Base-by-base conservation (phyloP, 768 basidiomycete species). In the Trametes cingulata region DNA sequence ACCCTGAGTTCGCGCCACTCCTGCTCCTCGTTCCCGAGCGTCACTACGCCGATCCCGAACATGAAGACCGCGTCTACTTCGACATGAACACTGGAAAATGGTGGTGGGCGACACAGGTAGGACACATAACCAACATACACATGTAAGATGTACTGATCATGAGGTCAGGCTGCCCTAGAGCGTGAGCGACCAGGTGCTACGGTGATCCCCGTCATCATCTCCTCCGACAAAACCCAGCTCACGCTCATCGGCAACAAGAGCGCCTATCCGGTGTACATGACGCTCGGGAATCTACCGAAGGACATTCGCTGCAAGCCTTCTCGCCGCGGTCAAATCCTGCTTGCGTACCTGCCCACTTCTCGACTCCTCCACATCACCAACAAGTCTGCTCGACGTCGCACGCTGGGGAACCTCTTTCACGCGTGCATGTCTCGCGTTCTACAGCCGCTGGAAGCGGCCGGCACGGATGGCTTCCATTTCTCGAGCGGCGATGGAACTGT, bases 71-170 rank as follows among this genome's bases (percentile, higher is more conserved):
- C 0, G 15, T 79, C 0, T 81, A 74, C 56, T 63, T 68, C 59
- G 79, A 82, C 45, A 76, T 82, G 74, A 71, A 80, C 41, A 82
- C 79, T 0, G 79, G 77, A 0, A 72, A 75, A 46, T 84, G 82
- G 82, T 82, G 81, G 82, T 82, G 81, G 80, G 47, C 48, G 10
- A 76, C 72, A 1, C 82, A 82, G 71, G 81, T 81, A 60, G 25
- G 72, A 9, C 27, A 5, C n/a, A 42, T 17, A 37, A 36, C 8
- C 9, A 27, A 27, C 45, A 15, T 45, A n/a, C n/a, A n/a, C n/a
- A n/a, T n/a, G n/a, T n/a, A n/a, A n/a, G n/a, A n/a, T n/a, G n/a
- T 8, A 37, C 25, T 42, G 5, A 45, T 2, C 10, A 4, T 48
- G 24, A 29, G 37, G 8, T 24, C 43, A 69, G 64, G 41, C 22